phyloP scores from a whole-genome alignment of 805 yeast species.

The Brettanomyces anomalus region DNA sequence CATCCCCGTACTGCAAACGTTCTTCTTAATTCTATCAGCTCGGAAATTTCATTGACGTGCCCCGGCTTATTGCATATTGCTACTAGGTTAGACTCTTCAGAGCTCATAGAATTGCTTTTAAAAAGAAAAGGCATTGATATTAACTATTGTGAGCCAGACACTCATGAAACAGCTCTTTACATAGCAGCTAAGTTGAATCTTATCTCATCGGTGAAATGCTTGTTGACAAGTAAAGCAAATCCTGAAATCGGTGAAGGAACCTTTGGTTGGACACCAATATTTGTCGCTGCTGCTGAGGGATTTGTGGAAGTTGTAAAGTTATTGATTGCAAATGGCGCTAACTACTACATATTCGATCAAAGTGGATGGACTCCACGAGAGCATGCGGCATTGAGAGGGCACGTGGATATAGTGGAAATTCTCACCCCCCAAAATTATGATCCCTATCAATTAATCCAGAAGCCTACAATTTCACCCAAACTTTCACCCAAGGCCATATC shows the following conservation, averaged over 20 bases:
- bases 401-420: slow-evolving; percentile 56
- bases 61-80: slow-evolving; percentile 59
- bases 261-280: slow-evolving; percentile 93
- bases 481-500: slow-evolving; percentile 24
- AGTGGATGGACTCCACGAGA: slow-evolving; percentile 98
- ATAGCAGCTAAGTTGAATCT: slow-evolving; percentile 63
- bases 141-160: slow-evolving; percentile 45
- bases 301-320: slow-evolving; percentile 43
- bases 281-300: slow-evolving; percentile 87
- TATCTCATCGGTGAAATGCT: slow-evolving; percentile 39
- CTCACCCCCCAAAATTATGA: slow-evolving; percentile 43
- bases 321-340: slow-evolving; percentile 46
- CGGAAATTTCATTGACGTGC: slow-evolving; percentile 32
- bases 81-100: slow-evolving; percentile 53
- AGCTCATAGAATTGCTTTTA: slow-evolving; percentile 45
- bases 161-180: slow-evolving; percentile 76
- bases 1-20: slow-evolving; percentile 70
- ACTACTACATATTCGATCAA: slow-evolving; percentile 52
- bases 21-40: slow-evolving; percentile 38
- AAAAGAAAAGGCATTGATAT: slow-evolving; percentile 51
- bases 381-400: slow-evolving; percentile 89
- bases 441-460: slow-evolving; percentile 20
- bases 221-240: slow-evolving; percentile 55
- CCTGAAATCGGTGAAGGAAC: slow-evolving; percentile 67
- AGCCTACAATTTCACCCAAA: slow-evolving; percentile 13